Conservation (phyloP, 179 eudicot genomes). For the Pouteria campechiana region DNA sequence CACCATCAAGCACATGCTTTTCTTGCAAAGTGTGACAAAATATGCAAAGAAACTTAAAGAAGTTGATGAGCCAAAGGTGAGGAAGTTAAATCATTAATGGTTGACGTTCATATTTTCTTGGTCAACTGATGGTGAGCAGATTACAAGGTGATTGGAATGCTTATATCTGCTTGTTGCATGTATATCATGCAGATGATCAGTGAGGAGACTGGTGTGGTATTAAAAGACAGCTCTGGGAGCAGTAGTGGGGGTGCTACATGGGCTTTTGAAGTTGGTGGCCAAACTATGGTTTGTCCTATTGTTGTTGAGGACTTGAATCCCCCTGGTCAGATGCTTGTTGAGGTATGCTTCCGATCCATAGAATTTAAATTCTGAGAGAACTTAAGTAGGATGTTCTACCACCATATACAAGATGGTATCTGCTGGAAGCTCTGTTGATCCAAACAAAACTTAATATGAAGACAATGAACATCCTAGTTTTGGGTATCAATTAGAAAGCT, state of each 20-base stretch:
- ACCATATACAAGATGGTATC: too few species aligned
- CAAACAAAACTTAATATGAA: too few species aligned
- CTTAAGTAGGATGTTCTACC: too few species aligned
- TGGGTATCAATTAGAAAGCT: too few species aligned
- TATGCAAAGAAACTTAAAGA: conserved; percentile 50
- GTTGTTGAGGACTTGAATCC: conserved; percentile 52
- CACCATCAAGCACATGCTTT: conserved; percentile 80
- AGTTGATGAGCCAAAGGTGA: conserved; percentile 49
- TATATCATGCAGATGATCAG: conserved; percentile 11
- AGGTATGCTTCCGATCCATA: conserved; percentile 23
- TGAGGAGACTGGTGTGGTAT: conserved; percentile 11
- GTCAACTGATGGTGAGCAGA: too few species aligned
- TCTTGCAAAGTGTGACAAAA: conserved; percentile 57
- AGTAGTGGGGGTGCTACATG: conserved; percentile 38
- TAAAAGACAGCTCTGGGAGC: conserved; percentile 6
- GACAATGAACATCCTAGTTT: too few species aligned
- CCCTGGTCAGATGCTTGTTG: conserved; percentile 63
- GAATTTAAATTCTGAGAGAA: too few species aligned
- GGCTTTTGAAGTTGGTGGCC: conserved; percentile 59
- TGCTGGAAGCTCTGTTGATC: too few species aligned
- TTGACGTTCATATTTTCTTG: background rate
- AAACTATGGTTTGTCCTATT: conserved; percentile 42
- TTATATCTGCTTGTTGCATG: too few species aligned
- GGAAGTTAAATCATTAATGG: background rate
- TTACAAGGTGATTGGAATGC: too few species aligned